Base-by-base conservation (phyloP, 1,139 yeast genomes). In the Blastobotrys aristatus region DNA sequence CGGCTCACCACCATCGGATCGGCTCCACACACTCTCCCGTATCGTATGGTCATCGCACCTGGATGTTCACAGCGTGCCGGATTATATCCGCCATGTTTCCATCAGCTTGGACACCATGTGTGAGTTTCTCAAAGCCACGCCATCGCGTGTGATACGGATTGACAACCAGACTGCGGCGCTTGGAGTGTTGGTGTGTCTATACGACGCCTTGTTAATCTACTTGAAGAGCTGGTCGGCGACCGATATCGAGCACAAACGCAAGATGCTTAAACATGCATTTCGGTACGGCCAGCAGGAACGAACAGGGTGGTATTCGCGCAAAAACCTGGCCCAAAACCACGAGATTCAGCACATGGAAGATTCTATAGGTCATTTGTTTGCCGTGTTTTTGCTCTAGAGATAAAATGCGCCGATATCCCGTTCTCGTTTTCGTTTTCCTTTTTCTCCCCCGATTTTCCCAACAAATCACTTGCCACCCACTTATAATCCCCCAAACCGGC, bases 11-110 rank as follows among this genome's bases (percentile, higher is more conserved):
- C 11, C 4, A 11, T 10, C 18, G 20, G n/a, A n/a, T 24, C 36
- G 41, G 3, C 44, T 44, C 13, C 34, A 40, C 13, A 45, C 48
- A 10, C 32, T 45, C 2, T 26, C 44, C 11, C 34, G 48, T 24
- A 14, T 45, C 10, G 21, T 45, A 1, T 45, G 48, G 48, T 40
- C 41, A 20, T 24, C 30, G 11, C 29, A 40, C 18, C 22, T 40
- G 11, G 41, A 40, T 21, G 13, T 24, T 16, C 20, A 32, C 7
- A 2, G 37, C 11, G 8, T 14, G 3, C 5, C 13, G 18, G 40
- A 37, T 14, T 45, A 45, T 24, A 29, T 40, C 5, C 38, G 41
- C 22, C 26, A 22, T 5, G 24, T 20, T 18, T 44, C 38, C 5
- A 17, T 45, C 18, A 29, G 26, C 17, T 38, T 34, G 20, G 46